These are phyloP conservation scores for Lactarius hatsudake DNA, from an alignment of 768 basidiomycete genomes.

Conservation along the genomic window DNA sequence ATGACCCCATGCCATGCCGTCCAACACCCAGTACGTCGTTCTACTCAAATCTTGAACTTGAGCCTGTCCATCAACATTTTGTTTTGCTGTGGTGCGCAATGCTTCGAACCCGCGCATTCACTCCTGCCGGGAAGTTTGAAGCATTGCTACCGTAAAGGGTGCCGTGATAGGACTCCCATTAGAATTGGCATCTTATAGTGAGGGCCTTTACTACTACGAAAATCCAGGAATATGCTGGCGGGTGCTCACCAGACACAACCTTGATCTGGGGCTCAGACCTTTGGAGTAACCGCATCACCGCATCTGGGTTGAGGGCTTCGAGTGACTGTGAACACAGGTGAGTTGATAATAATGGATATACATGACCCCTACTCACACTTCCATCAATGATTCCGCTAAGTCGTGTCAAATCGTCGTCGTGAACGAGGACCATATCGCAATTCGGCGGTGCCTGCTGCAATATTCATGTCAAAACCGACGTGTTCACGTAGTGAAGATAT, in stretches of 20 bases:
- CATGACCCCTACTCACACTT: background rate
- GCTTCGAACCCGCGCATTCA: background rate
- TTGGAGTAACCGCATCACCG: background rate
- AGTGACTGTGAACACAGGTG: background rate
- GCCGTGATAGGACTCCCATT: background rate
- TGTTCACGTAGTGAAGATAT: too few species aligned
- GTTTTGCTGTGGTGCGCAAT: background rate
- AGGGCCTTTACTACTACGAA: background rate
- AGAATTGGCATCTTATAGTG: background rate
- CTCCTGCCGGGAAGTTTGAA: background rate
- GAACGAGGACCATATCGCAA: too few species aligned
- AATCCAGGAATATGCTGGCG: background rate
- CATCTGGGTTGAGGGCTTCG: background rate
- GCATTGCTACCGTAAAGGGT: background rate
- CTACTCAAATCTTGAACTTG: background rate
- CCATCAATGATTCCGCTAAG: background rate
- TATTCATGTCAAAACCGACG: too few species aligned
- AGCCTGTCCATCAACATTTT: background rate
- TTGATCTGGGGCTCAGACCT: background rate
- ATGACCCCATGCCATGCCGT: background rate
- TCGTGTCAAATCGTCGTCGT: too few species aligned
- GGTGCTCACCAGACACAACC: background rate
- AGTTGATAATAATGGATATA: background rate
- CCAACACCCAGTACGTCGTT: background rate
- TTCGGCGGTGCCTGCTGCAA: too few species aligned